Evolutionary conservation across 208 protist species (phyloP).

Genomic region (Lotmaria passim): DNA sequence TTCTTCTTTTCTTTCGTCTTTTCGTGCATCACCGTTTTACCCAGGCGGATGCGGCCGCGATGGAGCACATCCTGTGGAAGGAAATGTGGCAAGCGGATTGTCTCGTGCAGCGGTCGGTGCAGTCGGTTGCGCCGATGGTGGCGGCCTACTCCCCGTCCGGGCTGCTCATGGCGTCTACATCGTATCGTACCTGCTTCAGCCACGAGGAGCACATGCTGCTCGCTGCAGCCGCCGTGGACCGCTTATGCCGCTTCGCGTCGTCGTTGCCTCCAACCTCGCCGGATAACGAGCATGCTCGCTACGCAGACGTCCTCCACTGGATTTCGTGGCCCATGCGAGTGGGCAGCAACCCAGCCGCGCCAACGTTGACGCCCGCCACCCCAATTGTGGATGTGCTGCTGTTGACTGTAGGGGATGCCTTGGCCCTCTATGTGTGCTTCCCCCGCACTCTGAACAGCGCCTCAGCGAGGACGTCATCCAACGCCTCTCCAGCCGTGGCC

Average conservation of each 20-base stretch:
- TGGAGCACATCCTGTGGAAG: slow-evolving; percentile 19
- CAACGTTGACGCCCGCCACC: not conserved
- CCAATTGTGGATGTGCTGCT: slow-evolving; percentile 47
- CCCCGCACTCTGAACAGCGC: not conserved
- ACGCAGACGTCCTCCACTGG: slow-evolving; percentile 23
- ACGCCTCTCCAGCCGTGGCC: not conserved
- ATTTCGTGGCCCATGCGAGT: slow-evolving; percentile 27
- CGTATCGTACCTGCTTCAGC: slow-evolving; percentile 34
- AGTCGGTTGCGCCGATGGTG: slow-evolving; percentile 26
- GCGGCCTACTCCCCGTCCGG: slow-evolving; percentile 65
- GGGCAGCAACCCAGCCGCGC: not conserved
- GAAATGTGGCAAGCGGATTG: slow-evolving; percentile 21
- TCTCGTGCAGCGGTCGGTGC: not conserved
- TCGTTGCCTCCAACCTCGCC: not conserved
- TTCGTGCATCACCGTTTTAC: slow-evolving; percentile 7
- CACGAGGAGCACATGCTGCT: slow-evolving; percentile 55
- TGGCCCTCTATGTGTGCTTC: slow-evolving; percentile 53
- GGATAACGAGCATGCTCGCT: not conserved
- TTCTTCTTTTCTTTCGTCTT: slow-evolving; percentile 15
- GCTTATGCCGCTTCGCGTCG: slow-evolving; percentile 27
- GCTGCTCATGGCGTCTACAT: slow-evolving; percentile 51
- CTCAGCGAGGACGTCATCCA: not conserved
- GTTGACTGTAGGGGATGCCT: slow-evolving; percentile 53
- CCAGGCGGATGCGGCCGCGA: not conserved
- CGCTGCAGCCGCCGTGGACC: slow-evolving; percentile 54